Evolutionary conservation across 192 early-diverging fungal genomes (phyloP).

Genomic region (Cetraspora pellucida): DNA sequence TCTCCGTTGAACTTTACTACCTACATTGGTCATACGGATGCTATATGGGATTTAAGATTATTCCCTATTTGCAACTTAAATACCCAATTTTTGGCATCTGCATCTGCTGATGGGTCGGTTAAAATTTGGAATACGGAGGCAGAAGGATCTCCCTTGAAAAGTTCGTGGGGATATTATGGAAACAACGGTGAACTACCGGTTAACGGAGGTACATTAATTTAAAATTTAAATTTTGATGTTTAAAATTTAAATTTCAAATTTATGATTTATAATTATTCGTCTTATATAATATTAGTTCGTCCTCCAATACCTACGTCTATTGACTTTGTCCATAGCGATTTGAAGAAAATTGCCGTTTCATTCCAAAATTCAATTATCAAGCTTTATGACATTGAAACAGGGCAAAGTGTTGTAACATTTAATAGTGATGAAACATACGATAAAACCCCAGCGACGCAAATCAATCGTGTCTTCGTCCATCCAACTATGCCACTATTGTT

Average conservation of each 20-base stretch:
- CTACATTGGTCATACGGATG: constrained; percentile 79
- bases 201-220: constrained; percentile 5
- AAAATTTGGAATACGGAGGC: constrained; percentile 77
- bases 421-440: constrained; percentile 66
- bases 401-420: constrained; percentile 55
- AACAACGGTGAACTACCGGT: constrained; percentile 9
- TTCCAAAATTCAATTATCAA: constrained; percentile 68
- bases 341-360: constrained; percentile 62
- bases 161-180: constrained; percentile 52
- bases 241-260: background rate
- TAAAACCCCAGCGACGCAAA: constrained; percentile 65
- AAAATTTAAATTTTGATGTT: background rate
- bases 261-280: background rate
- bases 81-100: constrained; percentile 65
- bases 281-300: constrained; percentile 1
- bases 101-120: constrained; percentile 77
- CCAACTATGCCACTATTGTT: constrained; percentile 72
- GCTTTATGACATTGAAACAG: constrained; percentile 79
- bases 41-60: constrained; percentile 81
- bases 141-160: constrained; percentile 49
- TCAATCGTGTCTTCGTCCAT: constrained; percentile 74
- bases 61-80: constrained; percentile 57
- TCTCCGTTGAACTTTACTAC: constrained; percentile 56
- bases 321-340: constrained; percentile 64
- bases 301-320: constrained; percentile 63